These are phyloP conservation scores for Talaromyces marneffei DNA, from an alignment of 2,329 filamentous ascomycete genomes.

Conservation along the genomic window DNA sequence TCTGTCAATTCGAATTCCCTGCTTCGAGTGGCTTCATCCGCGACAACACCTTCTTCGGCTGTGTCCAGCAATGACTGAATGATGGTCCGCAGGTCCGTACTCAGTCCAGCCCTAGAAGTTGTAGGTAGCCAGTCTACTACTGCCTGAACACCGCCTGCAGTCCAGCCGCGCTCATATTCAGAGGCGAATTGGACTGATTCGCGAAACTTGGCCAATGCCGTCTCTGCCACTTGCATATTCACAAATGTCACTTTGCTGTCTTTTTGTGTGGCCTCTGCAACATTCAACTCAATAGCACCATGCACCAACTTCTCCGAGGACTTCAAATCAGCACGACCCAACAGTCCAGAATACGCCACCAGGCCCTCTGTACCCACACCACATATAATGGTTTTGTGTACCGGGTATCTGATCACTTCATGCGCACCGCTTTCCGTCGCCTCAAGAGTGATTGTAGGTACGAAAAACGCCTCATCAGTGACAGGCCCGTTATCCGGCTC, in stretches of 20 bases:
- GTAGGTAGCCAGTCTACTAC: slow-evolving; percentile 59
- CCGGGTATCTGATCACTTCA: slow-evolving; percentile 68
- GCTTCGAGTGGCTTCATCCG: slow-evolving; percentile 26
- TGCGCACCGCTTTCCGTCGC: slow-evolving; percentile 58
- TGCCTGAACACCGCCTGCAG: slow-evolving; percentile 60
- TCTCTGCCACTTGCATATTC: slow-evolving; percentile 57
- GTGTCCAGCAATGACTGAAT: slow-evolving; percentile 59
- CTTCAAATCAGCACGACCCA: slow-evolving; percentile 27
- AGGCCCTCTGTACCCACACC: slow-evolving; percentile 67
- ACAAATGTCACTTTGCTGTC: slow-evolving; percentile 45
- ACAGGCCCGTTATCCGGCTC: slow-evolving; percentile 47
- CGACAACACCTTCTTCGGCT: slow-evolving; percentile 28
- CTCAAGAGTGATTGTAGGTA: slow-evolving; percentile 66
- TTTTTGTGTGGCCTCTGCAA: slow-evolving; percentile 33
- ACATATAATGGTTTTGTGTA: slow-evolving; percentile 74
- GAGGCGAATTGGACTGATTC: slow-evolving; percentile 63
- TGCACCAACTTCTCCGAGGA: slow-evolving; percentile 29
- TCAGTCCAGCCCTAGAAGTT: slow-evolving; percentile 43
- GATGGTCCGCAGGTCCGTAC: slow-evolving; percentile 60
- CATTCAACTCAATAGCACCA: slow-evolving; percentile 41
- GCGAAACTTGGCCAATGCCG: slow-evolving; percentile 63
- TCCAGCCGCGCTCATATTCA: slow-evolving; percentile 69
- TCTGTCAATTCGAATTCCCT: slow-evolving; percentile 28
- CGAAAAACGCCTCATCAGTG: slow-evolving; percentile 60
- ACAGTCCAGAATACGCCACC: slow-evolving; percentile 30